Conservation (phyloP, 2,329 filamentous ascomycete species). For the Diplodia scrobiculata region DNA sequence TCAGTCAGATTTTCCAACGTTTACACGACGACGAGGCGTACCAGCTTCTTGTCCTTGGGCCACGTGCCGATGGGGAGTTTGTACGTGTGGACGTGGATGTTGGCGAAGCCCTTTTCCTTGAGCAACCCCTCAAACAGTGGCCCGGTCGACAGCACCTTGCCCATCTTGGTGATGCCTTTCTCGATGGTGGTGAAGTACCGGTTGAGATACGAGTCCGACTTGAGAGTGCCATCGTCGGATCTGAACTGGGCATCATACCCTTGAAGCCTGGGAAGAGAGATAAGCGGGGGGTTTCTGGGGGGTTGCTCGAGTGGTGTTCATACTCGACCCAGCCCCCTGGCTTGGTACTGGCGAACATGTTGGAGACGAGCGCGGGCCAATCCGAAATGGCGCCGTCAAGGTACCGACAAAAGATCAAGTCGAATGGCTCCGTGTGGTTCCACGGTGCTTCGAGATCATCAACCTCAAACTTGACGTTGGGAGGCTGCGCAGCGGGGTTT, state of each 20-base stretch:
- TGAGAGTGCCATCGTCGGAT: constrained; percentile 43
- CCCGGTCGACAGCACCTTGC: constrained; percentile 33
- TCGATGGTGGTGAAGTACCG: not conserved
- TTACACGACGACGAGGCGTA: not conserved
- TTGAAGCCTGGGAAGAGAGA: constrained; percentile 38
- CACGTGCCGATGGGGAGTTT: constrained; percentile 38
- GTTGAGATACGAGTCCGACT: not conserved
- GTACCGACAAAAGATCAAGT: constrained; percentile 59
- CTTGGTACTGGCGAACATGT: constrained; percentile 40
- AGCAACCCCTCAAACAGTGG: constrained; percentile 44
- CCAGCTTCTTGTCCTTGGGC: constrained; percentile 34
- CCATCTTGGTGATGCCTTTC: constrained; percentile 18
- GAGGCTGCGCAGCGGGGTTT: constrained; percentile 41
- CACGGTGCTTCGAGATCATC: constrained; percentile 64
- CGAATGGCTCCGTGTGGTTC: constrained; percentile 56
- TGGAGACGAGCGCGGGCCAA: constrained; percentile 54
- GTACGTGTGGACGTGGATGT: constrained; percentile 44
- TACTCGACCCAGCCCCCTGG: constrained; percentile 55
- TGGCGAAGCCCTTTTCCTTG: constrained; percentile 47
- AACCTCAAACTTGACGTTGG: constrained; percentile 63
- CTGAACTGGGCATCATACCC: constrained; percentile 49
- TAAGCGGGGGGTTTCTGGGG: not conserved
- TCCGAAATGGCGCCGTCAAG: constrained; percentile 58
- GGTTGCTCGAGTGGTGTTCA: not conserved
- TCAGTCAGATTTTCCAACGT: not conserved